Conservation (phyloP, 108 stramenopile species). For the Cyclostephanos invisitatus region DNA sequence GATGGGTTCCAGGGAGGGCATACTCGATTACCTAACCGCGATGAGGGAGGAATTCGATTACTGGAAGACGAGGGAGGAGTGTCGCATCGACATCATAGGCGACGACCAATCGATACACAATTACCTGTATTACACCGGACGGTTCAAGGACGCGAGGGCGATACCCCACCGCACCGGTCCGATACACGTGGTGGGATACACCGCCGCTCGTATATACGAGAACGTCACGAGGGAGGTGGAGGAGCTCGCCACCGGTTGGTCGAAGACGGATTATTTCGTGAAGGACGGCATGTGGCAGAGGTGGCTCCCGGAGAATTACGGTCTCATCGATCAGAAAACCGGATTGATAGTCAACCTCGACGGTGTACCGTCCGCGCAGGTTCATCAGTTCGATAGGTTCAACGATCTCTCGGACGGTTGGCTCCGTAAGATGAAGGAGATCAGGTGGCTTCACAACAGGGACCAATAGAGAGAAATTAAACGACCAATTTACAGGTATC, state of each 20-base stretch:
- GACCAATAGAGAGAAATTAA: neutral
- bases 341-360: slow-evolving; percentile 37
- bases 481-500: too few relatives aligned
- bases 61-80: slow-evolving; percentile 59
- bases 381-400: slow-evolving; percentile 41
- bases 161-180: slow-evolving; percentile 43
- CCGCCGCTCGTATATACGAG: slow-evolving; percentile 30
- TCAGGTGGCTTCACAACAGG: slow-evolving; percentile 23
- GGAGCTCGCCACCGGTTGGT: too few relatives aligned
- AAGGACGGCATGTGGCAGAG: slow-evolving; percentile 20
- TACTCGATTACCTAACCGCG: slow-evolving; percentile 63
- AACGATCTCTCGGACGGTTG: slow-evolving; percentile 10
- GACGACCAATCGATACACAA: slow-evolving; percentile 82
- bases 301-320: slow-evolving; percentile 30
- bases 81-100: slow-evolving; percentile 53
- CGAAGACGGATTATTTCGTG: neutral
- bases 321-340: slow-evolving; percentile 21
- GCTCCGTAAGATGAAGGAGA: slow-evolving; percentile 16
- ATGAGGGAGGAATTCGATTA: slow-evolving; percentile 70
- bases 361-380: slow-evolving; percentile 28
- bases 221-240: neutral
- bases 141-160: slow-evolving; percentile 24
- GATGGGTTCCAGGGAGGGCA: slow-evolving; percentile 73
- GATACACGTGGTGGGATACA: slow-evolving; percentile 42
- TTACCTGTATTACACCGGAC: slow-evolving; percentile 64